phyloP scores from a whole-genome alignment of 2,329 filamentous ascomycete species.

The Colletotrichum brevisporum region DNA sequence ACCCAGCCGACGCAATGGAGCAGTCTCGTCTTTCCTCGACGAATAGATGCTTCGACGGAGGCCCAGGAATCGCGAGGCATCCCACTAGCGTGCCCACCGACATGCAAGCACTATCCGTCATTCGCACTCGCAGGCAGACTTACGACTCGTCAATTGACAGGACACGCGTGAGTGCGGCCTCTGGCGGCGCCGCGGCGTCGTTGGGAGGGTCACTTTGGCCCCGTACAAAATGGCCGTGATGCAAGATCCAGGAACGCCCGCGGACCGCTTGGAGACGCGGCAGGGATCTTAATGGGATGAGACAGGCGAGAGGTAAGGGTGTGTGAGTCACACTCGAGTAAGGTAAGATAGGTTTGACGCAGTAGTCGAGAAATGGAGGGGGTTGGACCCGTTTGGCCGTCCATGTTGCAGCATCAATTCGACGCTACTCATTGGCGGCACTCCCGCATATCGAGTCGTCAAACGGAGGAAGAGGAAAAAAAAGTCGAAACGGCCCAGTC shows the following conservation, averaged over 20 bases:
- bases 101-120: conserved; percentile 35
- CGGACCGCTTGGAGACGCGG: conserved; percentile 31
- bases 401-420: conserved; percentile 35
- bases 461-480: conserved; percentile 21
- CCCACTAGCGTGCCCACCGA: conserved; percentile 34
- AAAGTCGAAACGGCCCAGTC: conserved; percentile 9
- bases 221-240: conserved; percentile 27
- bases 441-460: conserved; percentile 37
- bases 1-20: conserved; percentile 36
- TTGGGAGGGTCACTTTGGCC: conserved; percentile 18
- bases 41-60: conserved; percentile 28
- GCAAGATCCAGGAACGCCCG: conserved; percentile 43
- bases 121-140: conserved; percentile 30
- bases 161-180: neutral
- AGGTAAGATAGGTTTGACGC: conserved; percentile 18
- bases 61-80: conserved; percentile 36
- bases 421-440: conserved; percentile 35
- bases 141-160: conserved; percentile 41
- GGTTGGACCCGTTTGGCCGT: conserved; percentile 39
- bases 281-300: conserved; percentile 42
- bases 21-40: conserved; percentile 28
- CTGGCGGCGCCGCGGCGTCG: conserved; percentile 21
- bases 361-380: conserved; percentile 35
- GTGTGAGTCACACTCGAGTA: conserved; percentile 39
- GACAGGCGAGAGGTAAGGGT: conserved; percentile 42